These are phyloP conservation scores for Populus simonii DNA, from an alignment of 345 rosid genomes.

Conservation along the genomic window DNA sequence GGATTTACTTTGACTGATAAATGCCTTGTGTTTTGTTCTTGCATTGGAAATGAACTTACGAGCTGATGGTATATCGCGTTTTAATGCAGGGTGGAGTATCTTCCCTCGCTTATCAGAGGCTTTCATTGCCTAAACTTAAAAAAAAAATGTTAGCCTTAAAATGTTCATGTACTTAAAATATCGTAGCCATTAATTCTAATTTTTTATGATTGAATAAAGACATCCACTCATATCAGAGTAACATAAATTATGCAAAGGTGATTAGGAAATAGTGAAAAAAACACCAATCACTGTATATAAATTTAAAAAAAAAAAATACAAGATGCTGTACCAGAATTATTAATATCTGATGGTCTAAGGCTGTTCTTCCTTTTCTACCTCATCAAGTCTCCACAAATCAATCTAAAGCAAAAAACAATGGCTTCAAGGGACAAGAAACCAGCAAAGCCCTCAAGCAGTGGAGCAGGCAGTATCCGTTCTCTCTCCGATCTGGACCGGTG, in stretches of 20 bases:
- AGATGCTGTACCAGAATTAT: no score
- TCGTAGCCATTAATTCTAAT: no score
- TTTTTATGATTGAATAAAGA: no score
- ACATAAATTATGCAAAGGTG: no score
- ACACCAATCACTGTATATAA: no score
- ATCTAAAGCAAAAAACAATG: conserved; percentile 29
- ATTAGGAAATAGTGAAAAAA: no score
- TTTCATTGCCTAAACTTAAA: conserved; percentile 18
- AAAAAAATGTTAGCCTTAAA: no score
- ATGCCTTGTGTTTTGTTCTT: neutral
- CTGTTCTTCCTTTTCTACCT: neutral
- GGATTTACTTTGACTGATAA: neutral
- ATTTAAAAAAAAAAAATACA: no score
- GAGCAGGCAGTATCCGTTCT: conserved; percentile 67
- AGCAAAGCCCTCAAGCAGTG: conserved; percentile 57
- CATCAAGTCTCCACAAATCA: neutral
- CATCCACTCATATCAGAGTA: no score
- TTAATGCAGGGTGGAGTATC: conserved; percentile 41
- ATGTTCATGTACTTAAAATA: no score
- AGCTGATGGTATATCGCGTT: neutral
- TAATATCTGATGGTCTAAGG: neutral
- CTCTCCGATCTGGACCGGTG: conserved; percentile 78
- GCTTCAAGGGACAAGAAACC: conserved; percentile 71
- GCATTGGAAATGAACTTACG: neutral
- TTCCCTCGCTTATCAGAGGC: conserved; percentile 39